A percentile compares a stretch with the other conserved stretches of the same genome.
Evolutionary conservation across 2,329 filamentous ascomycete species (phyloP).

Genomic region (Nothomitra cinnamomea): DNA sequence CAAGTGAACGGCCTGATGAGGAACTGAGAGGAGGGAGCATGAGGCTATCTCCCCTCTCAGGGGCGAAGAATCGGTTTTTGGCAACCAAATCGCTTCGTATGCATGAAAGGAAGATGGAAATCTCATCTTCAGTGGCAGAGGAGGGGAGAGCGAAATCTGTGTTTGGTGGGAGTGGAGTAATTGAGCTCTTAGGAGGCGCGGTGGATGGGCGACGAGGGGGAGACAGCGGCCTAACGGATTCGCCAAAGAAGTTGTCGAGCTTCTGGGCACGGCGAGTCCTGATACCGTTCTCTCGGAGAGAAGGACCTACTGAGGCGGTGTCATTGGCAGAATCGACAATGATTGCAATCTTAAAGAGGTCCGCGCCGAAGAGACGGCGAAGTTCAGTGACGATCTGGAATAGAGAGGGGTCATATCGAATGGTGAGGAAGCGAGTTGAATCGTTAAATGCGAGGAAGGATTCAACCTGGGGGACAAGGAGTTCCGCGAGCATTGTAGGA

Average conservation of each 20-base stretch:
- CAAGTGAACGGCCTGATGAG: not conserved
- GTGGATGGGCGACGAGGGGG: not conserved
- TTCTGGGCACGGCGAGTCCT: not conserved
- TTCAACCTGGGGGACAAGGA: not conserved
- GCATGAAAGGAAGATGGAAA: not conserved
- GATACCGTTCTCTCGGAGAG: not conserved
- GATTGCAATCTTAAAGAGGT: constrained; percentile 1
- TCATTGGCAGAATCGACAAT: not conserved
- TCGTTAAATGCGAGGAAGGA: not conserved
- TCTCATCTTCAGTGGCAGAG: not conserved
- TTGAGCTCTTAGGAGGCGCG: not conserved
- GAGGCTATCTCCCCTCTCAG: not conserved
- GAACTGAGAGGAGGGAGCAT: not conserved
- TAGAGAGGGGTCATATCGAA: not conserved
- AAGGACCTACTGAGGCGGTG: not conserved
- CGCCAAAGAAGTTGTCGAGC: not conserved
- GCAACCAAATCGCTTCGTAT: not conserved
- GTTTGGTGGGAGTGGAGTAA: not conserved
- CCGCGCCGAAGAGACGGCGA: not conserved
- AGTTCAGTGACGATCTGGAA: not conserved
- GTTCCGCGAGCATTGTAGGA: not conserved
- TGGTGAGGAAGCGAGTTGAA: not conserved
- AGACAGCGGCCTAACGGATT: not conserved
- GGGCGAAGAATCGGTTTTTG: not conserved
- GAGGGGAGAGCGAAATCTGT: not conserved